Conservation (phyloP, 805 yeast species). For the Schwanniomyces polymorphus region DNA sequence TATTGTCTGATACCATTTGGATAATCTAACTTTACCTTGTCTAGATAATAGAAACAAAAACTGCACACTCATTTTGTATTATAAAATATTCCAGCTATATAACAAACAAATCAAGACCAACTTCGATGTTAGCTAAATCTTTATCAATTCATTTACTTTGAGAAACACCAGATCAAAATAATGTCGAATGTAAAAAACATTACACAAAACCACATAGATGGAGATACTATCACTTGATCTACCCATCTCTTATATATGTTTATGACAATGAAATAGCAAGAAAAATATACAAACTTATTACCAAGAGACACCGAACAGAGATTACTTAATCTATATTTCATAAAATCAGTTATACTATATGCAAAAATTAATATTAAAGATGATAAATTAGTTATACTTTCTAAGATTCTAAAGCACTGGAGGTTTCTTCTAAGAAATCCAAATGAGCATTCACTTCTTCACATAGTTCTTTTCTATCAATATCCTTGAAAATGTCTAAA, state of each 20-base stretch:
- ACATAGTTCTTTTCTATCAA: conserved; percentile 46
- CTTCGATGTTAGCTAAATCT: no score
- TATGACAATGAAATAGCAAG: no score
- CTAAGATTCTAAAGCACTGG: conserved; percentile 30
- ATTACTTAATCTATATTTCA: no score
- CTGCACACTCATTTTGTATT: conserved; percentile 64
- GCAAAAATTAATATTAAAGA: background rate
- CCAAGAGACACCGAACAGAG: no score
- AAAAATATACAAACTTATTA: no score
- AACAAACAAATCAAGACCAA: no score
- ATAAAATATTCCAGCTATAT: background rate
- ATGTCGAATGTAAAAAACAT: background rate
- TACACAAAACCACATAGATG: background rate
- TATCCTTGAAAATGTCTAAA: conserved; percentile 43
- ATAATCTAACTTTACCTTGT: conserved; percentile 91
- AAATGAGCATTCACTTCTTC: conserved; percentile 49
- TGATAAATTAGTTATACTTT: background rate
- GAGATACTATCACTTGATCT: no score
- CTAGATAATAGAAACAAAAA: conserved; percentile 82
- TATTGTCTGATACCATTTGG: conserved; percentile 89
- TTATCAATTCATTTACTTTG: no score
- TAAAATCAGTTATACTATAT: background rate
- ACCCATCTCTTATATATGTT: no score
- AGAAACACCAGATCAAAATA: background rate
- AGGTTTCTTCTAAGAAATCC: conserved; percentile 38